Conservation (phyloP, 139 green algal species). For the Nannochloris sp. region DNA sequence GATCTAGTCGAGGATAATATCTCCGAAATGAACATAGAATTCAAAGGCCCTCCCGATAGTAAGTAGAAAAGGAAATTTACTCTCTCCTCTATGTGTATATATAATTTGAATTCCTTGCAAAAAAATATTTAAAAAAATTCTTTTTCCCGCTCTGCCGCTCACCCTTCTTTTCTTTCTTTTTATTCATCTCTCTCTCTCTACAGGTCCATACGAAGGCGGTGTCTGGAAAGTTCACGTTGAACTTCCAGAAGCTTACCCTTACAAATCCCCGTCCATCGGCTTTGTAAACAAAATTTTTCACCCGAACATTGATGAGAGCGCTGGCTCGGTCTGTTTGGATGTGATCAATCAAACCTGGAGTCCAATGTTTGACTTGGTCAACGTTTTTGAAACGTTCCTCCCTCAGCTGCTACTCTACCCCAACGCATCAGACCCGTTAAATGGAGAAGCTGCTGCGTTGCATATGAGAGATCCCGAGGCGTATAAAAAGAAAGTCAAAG, state of each 20-base stretch:
- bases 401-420: conserved; percentile 98
- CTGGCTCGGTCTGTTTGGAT: conserved; percentile 93
- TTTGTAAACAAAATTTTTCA: conserved; percentile 99
- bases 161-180: not conserved
- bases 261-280: conserved; percentile 91
- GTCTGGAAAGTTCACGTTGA: conserved; percentile 95
- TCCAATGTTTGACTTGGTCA: conserved; percentile 99
- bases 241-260: conserved; percentile 84
- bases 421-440: conserved; percentile 95
- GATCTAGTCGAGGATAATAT: conserved; percentile 93
- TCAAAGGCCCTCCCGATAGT: conserved; percentile 82
- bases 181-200: not conserved
- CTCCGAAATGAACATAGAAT: conserved; percentile 88
- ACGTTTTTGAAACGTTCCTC: conserved; percentile 99
- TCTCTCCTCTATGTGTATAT: no score
- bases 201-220: conserved; percentile 91
- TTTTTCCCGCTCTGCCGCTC: not conserved
- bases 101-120: no score
- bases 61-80: conserved; percentile 16
- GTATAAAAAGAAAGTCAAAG: conserved; percentile 82
- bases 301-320: conserved; percentile 94
- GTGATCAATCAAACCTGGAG: conserved; percentile 99
- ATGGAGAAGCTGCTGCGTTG: conserved; percentile 94
- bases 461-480: conserved; percentile 90
- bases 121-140: not conserved